A percentile compares a stretch with the other conserved stretches of the same genome.
These are phyloP conservation scores for Mortierella polycephala DNA, from an alignment of 371 early-diverging fungal genomes.

Conservation along the genomic window DNA sequence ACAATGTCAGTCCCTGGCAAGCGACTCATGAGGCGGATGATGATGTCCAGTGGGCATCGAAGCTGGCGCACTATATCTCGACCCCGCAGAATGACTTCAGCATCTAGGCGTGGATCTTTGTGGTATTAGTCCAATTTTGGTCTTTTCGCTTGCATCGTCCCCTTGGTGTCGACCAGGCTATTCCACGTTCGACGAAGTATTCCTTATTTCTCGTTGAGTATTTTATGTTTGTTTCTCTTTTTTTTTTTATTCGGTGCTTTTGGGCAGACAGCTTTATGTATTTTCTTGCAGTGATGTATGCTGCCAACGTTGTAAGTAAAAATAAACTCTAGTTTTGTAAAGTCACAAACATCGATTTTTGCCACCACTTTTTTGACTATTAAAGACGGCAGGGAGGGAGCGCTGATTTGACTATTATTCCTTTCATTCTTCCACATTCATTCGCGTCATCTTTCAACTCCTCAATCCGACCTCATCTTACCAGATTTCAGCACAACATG, in stretches of 20 bases:
- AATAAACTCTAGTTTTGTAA: no score
- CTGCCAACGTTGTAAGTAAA: no score
- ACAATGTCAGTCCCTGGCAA: background rate
- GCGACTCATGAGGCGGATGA: background rate
- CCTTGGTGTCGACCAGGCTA: no score
- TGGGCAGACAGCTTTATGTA: background rate
- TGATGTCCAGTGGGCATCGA: slow-evolving; percentile 34
- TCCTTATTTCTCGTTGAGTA: no score
- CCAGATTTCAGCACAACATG: slow-evolving; percentile 7
- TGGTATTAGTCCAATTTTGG: background rate
- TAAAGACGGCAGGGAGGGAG: no score
- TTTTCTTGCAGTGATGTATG: no score
- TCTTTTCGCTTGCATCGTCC: no score
- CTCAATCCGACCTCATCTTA: background rate
- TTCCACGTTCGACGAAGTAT: no score
- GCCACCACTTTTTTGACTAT: slow-evolving; percentile 30
- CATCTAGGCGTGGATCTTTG: slow-evolving; percentile 15
- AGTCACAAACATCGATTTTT: slow-evolving; percentile 6
- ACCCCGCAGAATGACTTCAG: slow-evolving; percentile 52
- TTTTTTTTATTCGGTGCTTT: background rate
- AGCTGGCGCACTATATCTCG: slow-evolving; percentile 41
- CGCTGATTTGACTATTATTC: background rate
- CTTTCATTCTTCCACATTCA: background rate
- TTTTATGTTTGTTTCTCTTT: background rate
- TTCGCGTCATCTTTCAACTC: background rate